Evolutionary conservation across 345 rosid species (phyloP), one percentile per base, ranked within the genome.

Genomic region (Nasturtium officinale): DNA sequence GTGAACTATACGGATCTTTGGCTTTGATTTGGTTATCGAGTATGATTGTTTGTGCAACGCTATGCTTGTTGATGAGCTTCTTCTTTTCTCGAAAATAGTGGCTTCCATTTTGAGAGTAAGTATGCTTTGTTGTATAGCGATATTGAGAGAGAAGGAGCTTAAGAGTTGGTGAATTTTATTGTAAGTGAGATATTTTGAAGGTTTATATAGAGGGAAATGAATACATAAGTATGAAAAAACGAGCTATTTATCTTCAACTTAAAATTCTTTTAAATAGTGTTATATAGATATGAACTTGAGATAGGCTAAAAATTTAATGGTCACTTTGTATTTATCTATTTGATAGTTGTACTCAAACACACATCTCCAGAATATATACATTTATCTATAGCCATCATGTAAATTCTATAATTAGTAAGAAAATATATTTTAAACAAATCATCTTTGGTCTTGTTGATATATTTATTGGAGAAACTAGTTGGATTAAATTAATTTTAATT

Each of bases 1-100:
- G 85, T 95, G 97, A 68, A 91, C 85, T 28, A 95, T 88, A 21
- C 96, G 85, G 9, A 91, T 83, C 82, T 86, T 87, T 1, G 96
- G 96, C 87, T 90, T 88, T 16, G 82, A 29, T 81, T 92, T 90
- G 45, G 89, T 76, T 33, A 86, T 82, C 12, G 78, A 54, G 3
- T 71, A 80, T 16, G 97, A 93, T 15, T 77, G 69, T 60, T 71
- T 84, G 76, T 80, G 84, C 68, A 87, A 52, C 68, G 83, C 25
- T 8, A 86, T 67, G 54, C 80, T 23, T 45, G 94, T 51, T 47
- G 86, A 38, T 10, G 78, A 63, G 75, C 48, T 21, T 68, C 76
- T 57, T 61, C 78, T 76, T 20, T 73, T 79, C 59, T 72, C 74
- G 26, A 68, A 78, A 48, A 78, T 75, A 13, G 78, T 76, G 20